Conservation (phyloP, 305 asterid species). For the Solanum chacoense region DNA sequence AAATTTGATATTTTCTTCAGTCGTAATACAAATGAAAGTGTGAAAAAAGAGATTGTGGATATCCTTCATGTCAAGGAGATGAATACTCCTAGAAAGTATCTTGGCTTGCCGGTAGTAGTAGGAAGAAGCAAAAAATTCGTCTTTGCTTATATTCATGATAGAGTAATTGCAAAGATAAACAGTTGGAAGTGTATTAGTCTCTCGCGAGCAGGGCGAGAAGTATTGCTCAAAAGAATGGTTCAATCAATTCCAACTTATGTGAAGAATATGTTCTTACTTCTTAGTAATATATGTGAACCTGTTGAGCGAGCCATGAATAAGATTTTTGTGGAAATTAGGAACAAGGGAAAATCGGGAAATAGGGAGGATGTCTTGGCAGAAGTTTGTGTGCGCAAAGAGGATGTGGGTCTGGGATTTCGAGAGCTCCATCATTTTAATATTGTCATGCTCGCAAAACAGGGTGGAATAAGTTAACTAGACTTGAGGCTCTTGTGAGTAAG, state of each 20-base stretch:
- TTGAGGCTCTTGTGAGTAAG: background rate
- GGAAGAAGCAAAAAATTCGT: background rate
- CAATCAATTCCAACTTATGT: background rate
- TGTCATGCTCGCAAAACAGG: background rate
- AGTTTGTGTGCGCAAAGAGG: background rate
- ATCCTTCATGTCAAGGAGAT: background rate
- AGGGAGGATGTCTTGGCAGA: background rate
- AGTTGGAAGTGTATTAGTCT: background rate
- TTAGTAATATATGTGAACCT: background rate
- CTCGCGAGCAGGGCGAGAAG: background rate
- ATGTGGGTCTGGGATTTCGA: background rate
- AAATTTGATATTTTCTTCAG: background rate
- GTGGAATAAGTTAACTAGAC: background rate
- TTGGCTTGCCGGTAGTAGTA: background rate
- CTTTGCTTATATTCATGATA: background rate
- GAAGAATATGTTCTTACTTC: background rate
- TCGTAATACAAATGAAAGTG: background rate
- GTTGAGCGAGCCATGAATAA: background rate
- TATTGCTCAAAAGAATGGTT: background rate
- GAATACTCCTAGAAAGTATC: background rate
- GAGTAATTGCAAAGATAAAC: background rate
- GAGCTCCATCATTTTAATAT: background rate
- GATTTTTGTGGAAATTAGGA: background rate
- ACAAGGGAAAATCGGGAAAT: background rate
- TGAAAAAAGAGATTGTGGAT: background rate